Evolutionary conservation across 176 grass and related monocot species (phyloP), one percentile per base, ranked within the genome.

Genomic region (Oryza brachyantha): DNA sequence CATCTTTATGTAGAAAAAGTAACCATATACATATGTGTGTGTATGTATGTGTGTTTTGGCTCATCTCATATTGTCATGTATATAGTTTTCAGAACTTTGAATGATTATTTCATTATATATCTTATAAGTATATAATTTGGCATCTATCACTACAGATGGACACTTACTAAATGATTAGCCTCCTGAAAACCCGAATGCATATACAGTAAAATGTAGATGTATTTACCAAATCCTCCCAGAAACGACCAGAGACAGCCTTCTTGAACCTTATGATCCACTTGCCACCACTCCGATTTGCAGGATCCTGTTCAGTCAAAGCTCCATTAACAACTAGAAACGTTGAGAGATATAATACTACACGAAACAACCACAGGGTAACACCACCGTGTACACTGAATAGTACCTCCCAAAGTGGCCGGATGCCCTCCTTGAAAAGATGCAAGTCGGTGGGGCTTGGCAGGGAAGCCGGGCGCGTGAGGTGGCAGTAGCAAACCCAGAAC

Each of bases 191-290:
- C 81, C 25, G 36, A 46, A 66, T 11, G n/a, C 1, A 82, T 27
- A 66, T 31, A 36, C 5, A 22, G 46, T 59, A 57, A 22, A 57
- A n/a, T 57, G 52, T 29, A 77, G 13, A 48, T 77, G 66, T 29
- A 76, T 71, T 85, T 86, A 99, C 96, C 88, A 95, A 82, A 80
- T 99, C 96, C 79, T 99, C 96, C 96, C 96, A 99, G 81, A 96
- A 99, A 72, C 96, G 96, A 46, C 78, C 96, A 82, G 96, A 99
- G 86, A 99, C 85, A 55, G 79, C 76, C 80, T 99, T 99, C 77
- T 95, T 99, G 85, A 96, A 96, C 46, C 92, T 79, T 82, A 99
- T 89, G 68, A 95, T 99, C 96, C 96, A 99, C 82, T 99, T 99
- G 59, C 92, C 96, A 79, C 96, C 96, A 72, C 89, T 93, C 66